phyloP scores from a whole-genome alignment of 768 basidiomycete species.

The Tulasnella sp. region DNA sequence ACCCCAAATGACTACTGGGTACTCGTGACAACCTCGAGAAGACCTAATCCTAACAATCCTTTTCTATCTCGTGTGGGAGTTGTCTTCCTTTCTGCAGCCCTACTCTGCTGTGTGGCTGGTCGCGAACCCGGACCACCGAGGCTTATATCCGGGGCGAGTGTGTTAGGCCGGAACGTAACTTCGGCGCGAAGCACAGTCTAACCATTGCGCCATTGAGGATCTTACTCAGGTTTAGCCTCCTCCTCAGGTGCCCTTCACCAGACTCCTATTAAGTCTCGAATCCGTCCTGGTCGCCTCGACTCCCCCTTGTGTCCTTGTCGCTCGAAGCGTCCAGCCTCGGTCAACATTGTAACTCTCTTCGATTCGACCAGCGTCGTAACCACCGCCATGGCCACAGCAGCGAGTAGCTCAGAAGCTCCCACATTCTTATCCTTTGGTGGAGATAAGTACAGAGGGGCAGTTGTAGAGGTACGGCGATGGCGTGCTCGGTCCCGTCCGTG shows the following conservation, averaged over 20 bases:
- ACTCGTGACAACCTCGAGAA: no score
- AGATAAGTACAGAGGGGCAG: slow-evolving; percentile 75
- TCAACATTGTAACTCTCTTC: not conserved
- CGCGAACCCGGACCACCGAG: not conserved
- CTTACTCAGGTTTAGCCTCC: slow-evolving; percentile 1
- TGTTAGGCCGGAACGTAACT: not conserved
- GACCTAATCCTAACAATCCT: no score
- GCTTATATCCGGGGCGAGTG: not conserved
- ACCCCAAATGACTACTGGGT: no score
- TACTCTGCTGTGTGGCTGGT: no score
- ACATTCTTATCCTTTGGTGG: slow-evolving; percentile 2
- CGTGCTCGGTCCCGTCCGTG: slow-evolving; percentile 59
- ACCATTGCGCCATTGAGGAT: slow-evolving; percentile 1
- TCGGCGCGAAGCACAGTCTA: not conserved
- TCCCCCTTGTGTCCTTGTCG: not conserved
- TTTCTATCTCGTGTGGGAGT: no score
- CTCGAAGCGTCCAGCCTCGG: not conserved
- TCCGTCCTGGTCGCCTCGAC: not conserved
- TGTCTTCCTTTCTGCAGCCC: no score
- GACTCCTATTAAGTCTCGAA: not conserved
- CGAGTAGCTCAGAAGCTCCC: not conserved
- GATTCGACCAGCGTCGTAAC: not conserved
- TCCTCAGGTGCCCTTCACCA: not conserved
- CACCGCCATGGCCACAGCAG: not conserved
- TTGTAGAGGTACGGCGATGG: slow-evolving; percentile 65